Percentiles rank a stretch among this genome's conserved stretches.
Evolutionary conservation across 75 land plant genomes (phyloP).

Genomic region (Gnetum montanum): DNA sequence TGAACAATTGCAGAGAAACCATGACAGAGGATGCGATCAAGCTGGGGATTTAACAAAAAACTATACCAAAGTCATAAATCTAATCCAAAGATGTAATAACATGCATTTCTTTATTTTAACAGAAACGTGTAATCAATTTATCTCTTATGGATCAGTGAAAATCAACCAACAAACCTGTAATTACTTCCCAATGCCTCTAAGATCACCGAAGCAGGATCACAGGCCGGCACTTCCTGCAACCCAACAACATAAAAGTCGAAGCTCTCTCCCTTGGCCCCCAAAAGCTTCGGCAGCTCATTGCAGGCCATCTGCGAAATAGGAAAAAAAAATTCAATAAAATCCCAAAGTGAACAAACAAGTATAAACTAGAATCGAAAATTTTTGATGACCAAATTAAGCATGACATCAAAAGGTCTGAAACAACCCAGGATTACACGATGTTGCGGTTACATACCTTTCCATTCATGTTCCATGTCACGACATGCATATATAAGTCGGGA

Average conservation of each 20-base stretch:
- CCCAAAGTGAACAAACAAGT: neutral
- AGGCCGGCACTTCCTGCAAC: constrained; percentile 37
- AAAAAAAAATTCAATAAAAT: neutral
- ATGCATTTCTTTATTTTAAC: no score
- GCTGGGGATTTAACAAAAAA: constrained; percentile 18
- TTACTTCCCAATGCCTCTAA: constrained; percentile 16
- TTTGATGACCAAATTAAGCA: no score
- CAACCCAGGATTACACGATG: no score
- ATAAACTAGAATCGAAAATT: no score
- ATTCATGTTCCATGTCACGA: constrained; percentile 56
- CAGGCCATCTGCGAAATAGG: neutral
- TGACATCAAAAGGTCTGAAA: no score
- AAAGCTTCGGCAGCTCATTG: neutral
- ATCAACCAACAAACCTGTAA: constrained; percentile 26
- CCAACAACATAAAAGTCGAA: constrained; percentile 35
- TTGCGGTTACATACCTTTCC: constrained; percentile 27
- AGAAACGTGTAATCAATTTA: no score
- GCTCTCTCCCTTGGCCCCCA: constrained; percentile 5
- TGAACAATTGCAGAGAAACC: constrained; percentile 35
- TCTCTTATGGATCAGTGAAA: no score
- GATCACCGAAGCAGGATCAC: constrained; percentile 10
- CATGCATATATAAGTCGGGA: constrained; percentile 11
- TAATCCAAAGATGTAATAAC: no score
- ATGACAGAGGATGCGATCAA: constrained; percentile 26
- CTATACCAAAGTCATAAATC: no score